phyloP scores from a whole-genome alignment of 2,329 filamentous ascomycete species.

The Aspergillus chevalieri region DNA sequence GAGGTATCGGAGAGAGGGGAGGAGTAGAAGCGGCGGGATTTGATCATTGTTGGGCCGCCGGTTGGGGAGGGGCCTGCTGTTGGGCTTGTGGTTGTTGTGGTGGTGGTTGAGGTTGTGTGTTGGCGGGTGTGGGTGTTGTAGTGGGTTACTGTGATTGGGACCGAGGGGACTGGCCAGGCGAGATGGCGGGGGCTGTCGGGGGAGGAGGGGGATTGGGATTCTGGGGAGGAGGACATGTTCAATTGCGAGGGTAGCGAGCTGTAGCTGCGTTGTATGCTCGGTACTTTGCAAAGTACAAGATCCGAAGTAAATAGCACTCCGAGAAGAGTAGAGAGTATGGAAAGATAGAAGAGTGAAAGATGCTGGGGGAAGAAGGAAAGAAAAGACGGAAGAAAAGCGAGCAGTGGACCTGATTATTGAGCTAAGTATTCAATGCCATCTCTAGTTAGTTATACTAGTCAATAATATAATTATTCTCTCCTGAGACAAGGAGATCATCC shows the following conservation, averaged over 20 bases:
- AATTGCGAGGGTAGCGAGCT: slow-evolving; percentile 19
- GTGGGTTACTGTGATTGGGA: not conserved
- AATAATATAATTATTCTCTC: too few species aligned
- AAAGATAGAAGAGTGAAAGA: not conserved
- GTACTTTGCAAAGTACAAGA: not conserved
- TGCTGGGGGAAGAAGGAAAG: not conserved
- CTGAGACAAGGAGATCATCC: too few species aligned
- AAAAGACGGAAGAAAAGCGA: not conserved
- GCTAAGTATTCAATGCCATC: too few species aligned
- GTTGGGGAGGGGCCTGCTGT: not conserved
- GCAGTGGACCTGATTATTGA: not conserved
- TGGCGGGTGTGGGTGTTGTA: slow-evolving; percentile 1
- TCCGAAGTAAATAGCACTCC: not conserved
- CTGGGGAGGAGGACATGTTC: slow-evolving; percentile 21
- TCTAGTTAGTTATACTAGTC: too few species aligned
- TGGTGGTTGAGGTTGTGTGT: slow-evolving; percentile 8
- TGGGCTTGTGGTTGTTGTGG: not conserved
- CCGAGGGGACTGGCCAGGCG: slow-evolving; percentile 16
- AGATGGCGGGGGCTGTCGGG: slow-evolving; percentile 18
- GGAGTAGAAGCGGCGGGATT: slow-evolving; percentile 29
- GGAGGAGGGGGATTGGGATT: slow-evolving; percentile 20
- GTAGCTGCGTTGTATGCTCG: not conserved
- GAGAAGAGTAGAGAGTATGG: too few species aligned
- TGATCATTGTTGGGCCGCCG: slow-evolving; percentile 5
- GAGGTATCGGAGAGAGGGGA: slow-evolving; percentile 21